Evolutionary conservation across 305 asterid genomes (phyloP).

Genomic region (Lippia alba): DNA sequence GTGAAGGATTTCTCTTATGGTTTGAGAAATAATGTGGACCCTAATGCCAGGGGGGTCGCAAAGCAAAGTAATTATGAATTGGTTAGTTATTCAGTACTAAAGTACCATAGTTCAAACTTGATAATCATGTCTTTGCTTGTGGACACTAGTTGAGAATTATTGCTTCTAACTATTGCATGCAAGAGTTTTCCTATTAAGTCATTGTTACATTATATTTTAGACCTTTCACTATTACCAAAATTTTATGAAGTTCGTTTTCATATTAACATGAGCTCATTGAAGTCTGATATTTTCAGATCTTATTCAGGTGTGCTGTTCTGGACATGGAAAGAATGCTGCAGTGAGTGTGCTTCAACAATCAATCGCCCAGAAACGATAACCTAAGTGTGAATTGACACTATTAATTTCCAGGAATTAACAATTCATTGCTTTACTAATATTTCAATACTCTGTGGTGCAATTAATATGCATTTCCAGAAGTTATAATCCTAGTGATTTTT

Average conservation of each 20-base stretch:
- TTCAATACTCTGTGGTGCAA: constrained; percentile 30
- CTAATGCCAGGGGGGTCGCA: constrained; percentile 79
- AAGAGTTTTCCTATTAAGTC: constrained; percentile 16
- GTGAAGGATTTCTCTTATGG: constrained; percentile 92
- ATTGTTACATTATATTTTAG: constrained; percentile 18
- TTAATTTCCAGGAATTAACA: constrained; percentile 28
- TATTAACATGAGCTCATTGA: constrained; percentile 7
- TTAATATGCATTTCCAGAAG: constrained; percentile 20
- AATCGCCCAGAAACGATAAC: constrained; percentile 95
- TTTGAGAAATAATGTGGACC: constrained; percentile 85
- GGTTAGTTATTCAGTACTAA: constrained; percentile 58
- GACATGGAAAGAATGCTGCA: constrained; percentile 98
- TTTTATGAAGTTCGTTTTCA: constrained; percentile 25
- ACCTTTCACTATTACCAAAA: constrained; percentile 22
- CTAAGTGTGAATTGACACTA: constrained; percentile 58
- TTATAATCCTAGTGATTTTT: constrained; percentile 30
- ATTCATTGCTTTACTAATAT: constrained; percentile 22
- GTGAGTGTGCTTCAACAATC: constrained; percentile 92
- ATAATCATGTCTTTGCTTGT: constrained; percentile 26
- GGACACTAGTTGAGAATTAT: constrained; percentile 17
- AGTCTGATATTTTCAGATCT: constrained; percentile 37
- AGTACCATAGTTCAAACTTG: constrained; percentile 22
- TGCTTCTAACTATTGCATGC: too few relatives aligned
- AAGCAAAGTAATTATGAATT: constrained; percentile 95
- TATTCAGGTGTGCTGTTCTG: constrained; percentile 95